Conservation (phyloP, 495 filamentous ascomycete genomes). For the Daldinia childiae region DNA sequence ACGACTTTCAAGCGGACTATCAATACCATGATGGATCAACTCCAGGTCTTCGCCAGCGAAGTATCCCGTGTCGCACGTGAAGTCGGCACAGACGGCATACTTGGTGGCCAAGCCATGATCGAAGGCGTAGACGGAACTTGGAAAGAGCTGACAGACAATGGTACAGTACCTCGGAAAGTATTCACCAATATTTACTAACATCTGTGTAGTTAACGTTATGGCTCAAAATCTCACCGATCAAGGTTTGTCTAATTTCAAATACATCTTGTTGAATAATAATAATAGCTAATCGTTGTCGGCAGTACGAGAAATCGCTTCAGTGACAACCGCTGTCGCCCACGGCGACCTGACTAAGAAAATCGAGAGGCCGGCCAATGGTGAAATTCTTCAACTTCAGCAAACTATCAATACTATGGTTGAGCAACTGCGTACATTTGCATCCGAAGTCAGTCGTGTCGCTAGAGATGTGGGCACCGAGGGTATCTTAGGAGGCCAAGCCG, state of each 20-base stretch:
- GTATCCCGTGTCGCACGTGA: constrained; percentile 96
- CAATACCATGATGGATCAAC: constrained; percentile 99
- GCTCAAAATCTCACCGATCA: constrained; percentile 75
- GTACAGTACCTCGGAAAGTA: constrained; percentile 54
- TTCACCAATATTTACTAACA: constrained; percentile 29
- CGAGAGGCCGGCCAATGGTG: constrained; percentile 89
- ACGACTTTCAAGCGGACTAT: constrained; percentile 97
- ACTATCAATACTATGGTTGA: constrained; percentile 99
- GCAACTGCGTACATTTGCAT: constrained; percentile 95
- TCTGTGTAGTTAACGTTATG: constrained; percentile 88
- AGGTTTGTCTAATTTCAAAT: constrained; percentile 47
- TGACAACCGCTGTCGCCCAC: constrained; percentile 95
- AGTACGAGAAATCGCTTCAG: constrained; percentile 96
- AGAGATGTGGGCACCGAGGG: constrained; percentile 97
- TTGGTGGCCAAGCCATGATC: constrained; percentile 96
- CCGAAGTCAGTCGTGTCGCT: constrained; percentile 95
- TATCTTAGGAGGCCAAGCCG: constrained; percentile 94
- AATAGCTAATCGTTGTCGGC: constrained; percentile 26
- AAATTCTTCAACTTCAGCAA: constrained; percentile 95
- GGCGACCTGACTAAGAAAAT: constrained; percentile 98
- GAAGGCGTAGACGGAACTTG: constrained; percentile 96
- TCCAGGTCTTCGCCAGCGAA: constrained; percentile 96
- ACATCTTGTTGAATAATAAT: background rate
- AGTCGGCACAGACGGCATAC: constrained; percentile 94
- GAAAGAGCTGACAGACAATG: constrained; percentile 97